phyloP scores from a whole-genome alignment of 2,329 filamentous ascomycete species.

The Colletotrichum neosansevieriae region DNA sequence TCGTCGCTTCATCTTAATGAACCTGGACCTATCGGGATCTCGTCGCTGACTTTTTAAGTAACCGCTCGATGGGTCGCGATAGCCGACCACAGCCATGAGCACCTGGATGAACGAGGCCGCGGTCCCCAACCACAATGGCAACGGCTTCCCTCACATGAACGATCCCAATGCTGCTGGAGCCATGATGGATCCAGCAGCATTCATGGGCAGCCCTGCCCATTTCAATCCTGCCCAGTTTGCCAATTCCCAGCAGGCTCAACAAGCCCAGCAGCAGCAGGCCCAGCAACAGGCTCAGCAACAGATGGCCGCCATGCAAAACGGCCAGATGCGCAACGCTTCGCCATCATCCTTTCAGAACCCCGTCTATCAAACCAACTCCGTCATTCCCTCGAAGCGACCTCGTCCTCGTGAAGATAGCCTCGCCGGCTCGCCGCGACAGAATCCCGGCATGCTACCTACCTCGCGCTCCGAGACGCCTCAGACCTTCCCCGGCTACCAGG shows the following conservation, averaged over 20 bases:
- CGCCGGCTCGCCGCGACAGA: constrained; percentile 83
- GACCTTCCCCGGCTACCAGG: constrained; percentile 81
- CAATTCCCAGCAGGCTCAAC: constrained; percentile 58
- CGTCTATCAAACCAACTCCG: constrained; percentile 84
- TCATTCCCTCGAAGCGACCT: constrained; percentile 91
- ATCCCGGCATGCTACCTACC: constrained; percentile 78
- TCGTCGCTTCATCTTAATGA: constrained; percentile 56
- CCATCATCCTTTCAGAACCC: constrained; percentile 79
- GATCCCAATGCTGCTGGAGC: constrained; percentile 67
- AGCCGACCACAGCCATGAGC: constrained; percentile 71
- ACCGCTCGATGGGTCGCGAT: constrained; percentile 60
- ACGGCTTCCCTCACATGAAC: constrained; percentile 74
- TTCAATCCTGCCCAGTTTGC: constrained; percentile 70
- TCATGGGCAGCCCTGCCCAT: constrained; percentile 70
- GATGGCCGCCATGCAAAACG: constrained; percentile 80
- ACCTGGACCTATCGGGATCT: constrained; percentile 53
- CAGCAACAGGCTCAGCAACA: constrained; percentile 53
- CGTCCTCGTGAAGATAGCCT: constrained; percentile 86
- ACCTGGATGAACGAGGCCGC: constrained; percentile 79
- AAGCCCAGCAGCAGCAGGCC: constrained; percentile 42
- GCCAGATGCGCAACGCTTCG: constrained; percentile 84
- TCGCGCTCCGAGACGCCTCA: constrained; percentile 95
- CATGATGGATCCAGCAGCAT: constrained; percentile 76
- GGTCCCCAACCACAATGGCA: constrained; percentile 77
- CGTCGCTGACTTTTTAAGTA: constrained; percentile 60